Percentiles rank a stretch among this genome's conserved stretches.
Evolutionary conservation across 2,329 filamentous ascomycete genomes (phyloP).

Genomic region (Aureobasidium pullulans): DNA sequence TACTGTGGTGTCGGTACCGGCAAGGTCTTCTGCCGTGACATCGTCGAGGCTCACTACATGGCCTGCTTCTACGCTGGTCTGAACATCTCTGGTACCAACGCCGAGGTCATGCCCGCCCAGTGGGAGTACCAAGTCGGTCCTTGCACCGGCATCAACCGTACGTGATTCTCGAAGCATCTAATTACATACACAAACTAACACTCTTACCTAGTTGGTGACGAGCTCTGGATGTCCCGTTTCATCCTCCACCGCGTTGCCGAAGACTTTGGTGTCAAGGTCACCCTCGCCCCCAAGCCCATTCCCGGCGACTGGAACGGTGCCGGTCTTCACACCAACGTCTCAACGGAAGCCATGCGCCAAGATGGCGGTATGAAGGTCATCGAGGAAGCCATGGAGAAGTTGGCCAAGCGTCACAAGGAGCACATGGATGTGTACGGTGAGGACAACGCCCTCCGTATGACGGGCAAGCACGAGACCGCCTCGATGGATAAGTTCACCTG

Average conservation of each 20-base stretch:
- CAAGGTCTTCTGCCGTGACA: constrained; percentile 96
- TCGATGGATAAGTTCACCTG: constrained; percentile 88
- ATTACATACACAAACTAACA: constrained; percentile 15
- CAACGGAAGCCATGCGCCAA: constrained; percentile 75
- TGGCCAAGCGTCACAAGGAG: constrained; percentile 42
- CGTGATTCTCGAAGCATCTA: constrained; percentile 28
- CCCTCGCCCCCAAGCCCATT: constrained; percentile 92
- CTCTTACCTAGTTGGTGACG: constrained; percentile 67
- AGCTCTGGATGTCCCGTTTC: constrained; percentile 91
- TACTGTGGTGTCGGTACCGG: constrained; percentile 97
- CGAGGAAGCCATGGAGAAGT: constrained; percentile 61
- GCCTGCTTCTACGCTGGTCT: constrained; percentile 81
- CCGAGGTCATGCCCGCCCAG: constrained; percentile 95
- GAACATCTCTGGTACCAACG: constrained; percentile 96
- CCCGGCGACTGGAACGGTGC: constrained; percentile 96
- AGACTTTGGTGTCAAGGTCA: constrained; percentile 94
- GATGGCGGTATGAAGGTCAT: constrained; percentile 96
- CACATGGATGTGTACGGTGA: constrained; percentile 87
- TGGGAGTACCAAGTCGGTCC: constrained; percentile 98
- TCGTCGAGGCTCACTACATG: constrained; percentile 92
- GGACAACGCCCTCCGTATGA: constrained; percentile 91
- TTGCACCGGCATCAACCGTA: constrained; percentile 75
- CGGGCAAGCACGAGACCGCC: constrained; percentile 89
- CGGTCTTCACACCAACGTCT: constrained; percentile 91
- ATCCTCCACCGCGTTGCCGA: constrained; percentile 86